Base-by-base conservation (phyloP, 2,329 filamentous ascomycete species). In the Aaosphaeria pasadenensis region DNA sequence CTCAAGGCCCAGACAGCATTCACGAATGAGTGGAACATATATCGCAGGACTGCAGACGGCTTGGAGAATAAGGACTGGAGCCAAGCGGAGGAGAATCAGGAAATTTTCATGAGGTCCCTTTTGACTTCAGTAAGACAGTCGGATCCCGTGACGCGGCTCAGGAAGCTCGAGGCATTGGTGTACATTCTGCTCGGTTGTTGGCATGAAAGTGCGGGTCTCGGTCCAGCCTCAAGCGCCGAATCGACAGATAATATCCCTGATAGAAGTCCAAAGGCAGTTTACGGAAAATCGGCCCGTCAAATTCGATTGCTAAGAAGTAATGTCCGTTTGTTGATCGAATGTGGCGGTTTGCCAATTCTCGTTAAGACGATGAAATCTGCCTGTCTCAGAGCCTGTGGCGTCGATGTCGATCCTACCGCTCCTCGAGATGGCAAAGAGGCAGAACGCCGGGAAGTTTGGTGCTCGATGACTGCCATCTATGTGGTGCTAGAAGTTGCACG, bases 1-100 rank as follows among this genome's bases (percentile, higher is more conserved):
- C 81, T 88, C 45, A 82, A 85, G 45, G 86, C 88, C 17, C 88
- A 89, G 63, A 78, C 83, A 35, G 84, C 86, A 2, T 97, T 95
- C 63, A 83, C 91, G 54, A 82, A 83, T 65, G 82, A 86, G 63
- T 96, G 89, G 89, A 67, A 56, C 46, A 46, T 50, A 6, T 69
- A 59, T 46, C 53, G 62, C 66, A 49, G 63, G 60, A 64, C 55
- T 42, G 63, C 48, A 48, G 60, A 72, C 33, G 67, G 75, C 44
- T 66, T 75, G 11, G 70, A 74, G 39, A 71, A 75, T 31, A 65
- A 73, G 39, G 74, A 82, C 33, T 96, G 91, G 90, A 77, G 84
- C 45, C 80, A 85, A 38, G 82, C 82, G 4, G 71, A 80, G 29
- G 78, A 83, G 50, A 74, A 76, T 44, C 77, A 80, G 50, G 69